Evolutionary conservation across 192 early-diverging fungal genomes (phyloP).

Genomic region (Coemansia sp.): DNA sequence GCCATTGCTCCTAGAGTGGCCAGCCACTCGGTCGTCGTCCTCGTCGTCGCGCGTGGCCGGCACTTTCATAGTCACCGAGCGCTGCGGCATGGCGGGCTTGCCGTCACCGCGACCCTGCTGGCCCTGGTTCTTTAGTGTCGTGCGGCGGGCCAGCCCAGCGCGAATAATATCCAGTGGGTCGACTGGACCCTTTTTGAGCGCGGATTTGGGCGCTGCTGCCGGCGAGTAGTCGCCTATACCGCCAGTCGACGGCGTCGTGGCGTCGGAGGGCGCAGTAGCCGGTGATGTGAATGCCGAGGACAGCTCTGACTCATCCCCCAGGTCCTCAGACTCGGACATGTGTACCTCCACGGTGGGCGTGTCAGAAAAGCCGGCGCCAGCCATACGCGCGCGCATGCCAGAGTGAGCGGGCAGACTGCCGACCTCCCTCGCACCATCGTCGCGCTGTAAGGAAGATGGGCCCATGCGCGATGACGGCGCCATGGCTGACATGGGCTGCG

Average conservation of each 20-base stretch:
- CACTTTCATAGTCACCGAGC: slow-evolving; percentile 38
- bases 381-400: slow-evolving; percentile 2
- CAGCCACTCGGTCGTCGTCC: background rate
- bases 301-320: slow-evolving; percentile 13
- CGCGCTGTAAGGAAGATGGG: slow-evolving; percentile 18
- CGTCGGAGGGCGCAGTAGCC: slow-evolving; percentile 3
- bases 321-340: slow-evolving; percentile 16
- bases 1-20: background rate
- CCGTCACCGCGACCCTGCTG: slow-evolving; percentile 20
- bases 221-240: slow-evolving; percentile 1
- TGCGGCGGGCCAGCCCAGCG: slow-evolving; percentile 46
- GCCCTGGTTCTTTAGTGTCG: slow-evolving; percentile 52
- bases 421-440: slow-evolving; percentile 13
- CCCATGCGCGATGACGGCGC: slow-evolving; percentile 2
- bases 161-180: slow-evolving; percentile 57
- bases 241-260: slow-evolving; percentile 2
- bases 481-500: slow-evolving; percentile 15
- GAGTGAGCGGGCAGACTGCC: slow-evolving; percentile 19
- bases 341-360: slow-evolving; percentile 20
- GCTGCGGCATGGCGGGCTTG: slow-evolving; percentile 28
- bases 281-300: slow-evolving; percentile 29
- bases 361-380: slow-evolving; percentile 8
- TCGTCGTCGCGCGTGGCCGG: slow-evolving; percentile 15
- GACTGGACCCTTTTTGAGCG: slow-evolving; percentile 37
- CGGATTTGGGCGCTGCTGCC: slow-evolving; percentile 21